These are phyloP conservation scores for Lentinula novae-zelandiae DNA, from an alignment of 1,284 basidiomycete species.

Conservation along the genomic window DNA sequence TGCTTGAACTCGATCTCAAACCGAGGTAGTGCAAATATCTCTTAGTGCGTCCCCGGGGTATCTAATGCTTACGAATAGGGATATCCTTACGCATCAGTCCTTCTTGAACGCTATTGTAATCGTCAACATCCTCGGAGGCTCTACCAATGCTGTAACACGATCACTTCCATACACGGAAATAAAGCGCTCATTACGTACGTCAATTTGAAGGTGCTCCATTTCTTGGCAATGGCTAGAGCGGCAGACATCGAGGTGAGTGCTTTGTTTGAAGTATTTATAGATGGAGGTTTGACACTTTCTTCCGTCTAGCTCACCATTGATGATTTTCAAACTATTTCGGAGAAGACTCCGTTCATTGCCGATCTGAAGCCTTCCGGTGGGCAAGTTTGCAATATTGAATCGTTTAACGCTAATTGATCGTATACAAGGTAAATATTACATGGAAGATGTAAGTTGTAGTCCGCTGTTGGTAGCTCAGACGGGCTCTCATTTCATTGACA, in stretches of 20 bases:
- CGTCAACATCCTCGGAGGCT: conserved; percentile 84
- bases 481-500: background rate
- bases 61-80: conserved; percentile 35
- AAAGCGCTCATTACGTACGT: background rate
- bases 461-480: background rate
- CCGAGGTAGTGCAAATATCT: conserved; percentile 49
- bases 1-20: conserved; percentile 86
- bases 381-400: background rate
- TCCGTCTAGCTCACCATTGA: conserved; percentile 71
- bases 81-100: conserved; percentile 88
- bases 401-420: background rate
- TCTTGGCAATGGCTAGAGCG: conserved; percentile 91
- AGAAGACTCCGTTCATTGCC: conserved; percentile 91
- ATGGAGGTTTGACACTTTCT: background rate
- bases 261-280: background rate
- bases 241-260: conserved; percentile 67
- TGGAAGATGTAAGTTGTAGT: conserved; percentile 77
- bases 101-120: conserved; percentile 91
- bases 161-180: background rate
- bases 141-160: conserved; percentile 79
- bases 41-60: background rate
- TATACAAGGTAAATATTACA: conserved; percentile 85
- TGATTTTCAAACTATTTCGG: conserved; percentile 87
- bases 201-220: conserved; percentile 70
- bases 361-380: conserved; percentile 68